phyloP scores from a whole-genome alignment of 768 basidiomycete species.

The Amanita molliuscula region DNA sequence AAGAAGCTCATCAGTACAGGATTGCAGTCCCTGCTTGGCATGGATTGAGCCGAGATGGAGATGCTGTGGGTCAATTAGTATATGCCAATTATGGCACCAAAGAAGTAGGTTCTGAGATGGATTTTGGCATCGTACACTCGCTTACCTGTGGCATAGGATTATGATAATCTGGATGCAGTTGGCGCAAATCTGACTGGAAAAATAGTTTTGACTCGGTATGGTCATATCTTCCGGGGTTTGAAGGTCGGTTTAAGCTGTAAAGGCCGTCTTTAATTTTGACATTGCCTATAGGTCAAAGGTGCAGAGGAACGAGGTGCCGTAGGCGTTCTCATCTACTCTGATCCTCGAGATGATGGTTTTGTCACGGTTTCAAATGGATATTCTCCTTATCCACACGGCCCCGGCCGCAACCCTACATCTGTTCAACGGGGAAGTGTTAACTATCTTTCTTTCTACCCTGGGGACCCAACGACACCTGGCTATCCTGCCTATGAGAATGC shows the following conservation, averaged over 20 bases:
- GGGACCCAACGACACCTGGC: constrained; percentile 82
- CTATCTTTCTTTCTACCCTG: constrained; percentile 55
- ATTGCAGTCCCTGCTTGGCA: constrained; percentile 77
- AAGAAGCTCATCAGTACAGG: constrained; percentile 56
- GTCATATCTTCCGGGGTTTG: constrained; percentile 70
- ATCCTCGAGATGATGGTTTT: constrained; percentile 77
- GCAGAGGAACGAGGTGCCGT: constrained; percentile 78
- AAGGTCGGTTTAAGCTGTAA: constrained; percentile 38
- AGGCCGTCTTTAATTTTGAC: background rate
- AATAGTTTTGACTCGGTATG: constrained; percentile 74
- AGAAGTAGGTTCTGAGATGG: constrained; percentile 22
- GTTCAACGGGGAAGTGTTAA: constrained; percentile 84
- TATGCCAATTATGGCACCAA: constrained; percentile 78
- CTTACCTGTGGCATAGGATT: constrained; percentile 21
- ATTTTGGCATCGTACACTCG: background rate
- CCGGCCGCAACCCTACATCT: constrained; percentile 75
- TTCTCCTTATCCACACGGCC: constrained; percentile 71
- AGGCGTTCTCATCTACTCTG: constrained; percentile 75
- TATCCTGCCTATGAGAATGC: constrained; percentile 79
- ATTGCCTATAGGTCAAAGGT: constrained; percentile 48
- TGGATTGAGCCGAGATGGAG: constrained; percentile 70
- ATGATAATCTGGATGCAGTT: constrained; percentile 40
- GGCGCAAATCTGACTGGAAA: constrained; percentile 71
- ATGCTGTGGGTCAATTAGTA: constrained; percentile 56
- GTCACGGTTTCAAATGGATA: constrained; percentile 73